A percentile compares a stretch with the other conserved stretches of the same genome.
These are phyloP conservation scores for Plasmodium ovale DNA, from an alignment of 169 alveolate genomes.

Conservation along the genomic window DNA sequence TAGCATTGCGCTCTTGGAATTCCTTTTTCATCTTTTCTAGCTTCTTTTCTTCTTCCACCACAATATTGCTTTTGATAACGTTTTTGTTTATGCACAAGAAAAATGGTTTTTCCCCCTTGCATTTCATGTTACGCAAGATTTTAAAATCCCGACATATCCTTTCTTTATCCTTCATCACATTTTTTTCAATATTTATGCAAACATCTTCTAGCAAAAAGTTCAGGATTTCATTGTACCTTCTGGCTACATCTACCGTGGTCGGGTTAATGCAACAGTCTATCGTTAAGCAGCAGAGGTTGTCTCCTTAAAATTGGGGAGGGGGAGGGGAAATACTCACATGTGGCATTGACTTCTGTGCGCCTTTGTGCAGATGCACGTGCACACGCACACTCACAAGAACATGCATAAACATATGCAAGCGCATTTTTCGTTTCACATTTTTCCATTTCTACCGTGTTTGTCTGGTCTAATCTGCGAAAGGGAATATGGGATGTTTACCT, in stretches of 20 bases:
- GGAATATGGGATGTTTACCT: conserved; percentile 53
- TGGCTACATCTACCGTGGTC: conserved; percentile 28
- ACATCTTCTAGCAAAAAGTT: conserved; percentile 50
- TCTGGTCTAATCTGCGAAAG: conserved; percentile 74
- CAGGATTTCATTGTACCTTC: conserved; percentile 43
- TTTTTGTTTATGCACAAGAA: conserved; percentile 48
- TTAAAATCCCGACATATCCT: conserved; percentile 53
- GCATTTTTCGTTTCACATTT: neutral
- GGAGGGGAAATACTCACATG: neutral
- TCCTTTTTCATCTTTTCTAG: conserved; percentile 38
- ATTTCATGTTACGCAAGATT: conserved; percentile 35
- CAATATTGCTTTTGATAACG: neutral
- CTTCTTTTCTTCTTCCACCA: conserved; percentile 50
- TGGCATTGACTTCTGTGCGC: neutral
- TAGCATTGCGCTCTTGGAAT: conserved; percentile 3
- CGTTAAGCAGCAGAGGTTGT: conserved; percentile 42
- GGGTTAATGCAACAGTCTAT: conserved; percentile 65
- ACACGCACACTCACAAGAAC: neutral
- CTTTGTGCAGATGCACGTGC: neutral
- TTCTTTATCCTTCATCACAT: conserved; percentile 60
- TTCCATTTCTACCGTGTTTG: conserved; percentile 30
- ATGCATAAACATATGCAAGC: neutral
- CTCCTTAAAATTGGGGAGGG: conserved; percentile 12
- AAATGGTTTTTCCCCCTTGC: conserved; percentile 75
- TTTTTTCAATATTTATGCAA: conserved; percentile 39